phyloP scores from a whole-genome alignment of 163 green algal genomes.

The Chloroidium sp. region DNA sequence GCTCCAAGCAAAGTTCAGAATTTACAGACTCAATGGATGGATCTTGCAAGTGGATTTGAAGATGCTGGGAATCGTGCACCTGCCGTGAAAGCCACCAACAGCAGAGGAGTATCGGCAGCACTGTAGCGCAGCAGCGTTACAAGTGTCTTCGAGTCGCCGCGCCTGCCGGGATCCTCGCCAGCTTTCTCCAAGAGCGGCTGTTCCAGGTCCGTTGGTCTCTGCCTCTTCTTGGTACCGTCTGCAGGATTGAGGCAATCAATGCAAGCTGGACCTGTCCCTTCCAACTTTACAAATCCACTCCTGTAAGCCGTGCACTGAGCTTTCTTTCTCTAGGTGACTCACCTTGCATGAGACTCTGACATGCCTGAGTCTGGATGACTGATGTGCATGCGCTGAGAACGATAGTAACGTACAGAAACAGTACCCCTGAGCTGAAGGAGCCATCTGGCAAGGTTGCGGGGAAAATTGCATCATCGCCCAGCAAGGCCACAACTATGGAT shows the following conservation, averaged over 20 bases:
- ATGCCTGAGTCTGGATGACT: conserved; percentile 14
- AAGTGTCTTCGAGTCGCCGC: conserved; percentile 14
- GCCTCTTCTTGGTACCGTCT: not conserved
- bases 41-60: no score
- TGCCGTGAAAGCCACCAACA: conserved; percentile 53
- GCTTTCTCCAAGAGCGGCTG: conserved; percentile 10
- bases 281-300: not conserved
- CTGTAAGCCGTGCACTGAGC: no score
- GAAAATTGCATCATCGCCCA: conserved; percentile 24
- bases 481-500: conserved; percentile 44
- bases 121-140: conserved; percentile 39
- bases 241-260: conserved; percentile 1
- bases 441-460: conserved; percentile 6
- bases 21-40: no score
- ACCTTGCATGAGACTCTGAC: not conserved
- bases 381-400: conserved; percentile 10
- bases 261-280: conserved; percentile 4
- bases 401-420: conserved; percentile 37
- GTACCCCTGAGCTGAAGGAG: conserved; percentile 22
- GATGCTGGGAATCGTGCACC: conserved; percentile 8
- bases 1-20: no score
- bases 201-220: not conserved
- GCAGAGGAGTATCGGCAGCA: conserved; percentile 37
- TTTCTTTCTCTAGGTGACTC: no score
- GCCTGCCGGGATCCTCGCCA: not conserved